Evolutionary conservation across 768 basidiomycete genomes (phyloP).

Genomic region (Pleurotus ostreatus): DNA sequence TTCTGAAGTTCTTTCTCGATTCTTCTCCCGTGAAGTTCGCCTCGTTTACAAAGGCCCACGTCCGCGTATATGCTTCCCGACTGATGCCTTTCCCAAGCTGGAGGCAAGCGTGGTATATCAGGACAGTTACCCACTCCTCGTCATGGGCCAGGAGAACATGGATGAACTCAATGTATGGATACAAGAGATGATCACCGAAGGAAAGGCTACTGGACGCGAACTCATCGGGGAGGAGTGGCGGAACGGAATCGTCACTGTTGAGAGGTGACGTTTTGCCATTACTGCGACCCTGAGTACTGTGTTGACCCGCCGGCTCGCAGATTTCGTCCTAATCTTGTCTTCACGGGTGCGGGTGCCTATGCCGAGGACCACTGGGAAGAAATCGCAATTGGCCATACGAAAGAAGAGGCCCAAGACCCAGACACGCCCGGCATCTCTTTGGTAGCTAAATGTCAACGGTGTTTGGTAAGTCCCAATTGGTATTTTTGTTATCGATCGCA

Average conservation of each 20-base stretch:
- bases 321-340: constrained; percentile 75
- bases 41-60: constrained; percentile 65
- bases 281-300: constrained; percentile 4
- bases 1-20: constrained; percentile 55
- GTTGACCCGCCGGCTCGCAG: constrained; percentile 26
- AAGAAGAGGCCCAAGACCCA: constrained; percentile 18
- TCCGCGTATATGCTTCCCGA: constrained; percentile 47
- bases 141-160: constrained; percentile 68
- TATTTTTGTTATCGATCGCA: constrained; percentile 9
- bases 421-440: constrained; percentile 43
- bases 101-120: constrained; percentile 56
- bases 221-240: constrained; percentile 52
- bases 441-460: constrained; percentile 68
- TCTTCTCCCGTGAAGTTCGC: constrained; percentile 57
- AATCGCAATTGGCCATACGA: constrained; percentile 40
- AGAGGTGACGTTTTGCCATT: constrained; percentile 41
- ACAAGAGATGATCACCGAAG: constrained; percentile 4
- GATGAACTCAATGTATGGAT: constrained; percentile 44
- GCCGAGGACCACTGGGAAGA: constrained; percentile 69
- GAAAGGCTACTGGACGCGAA: constrained; percentile 32
- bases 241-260: constrained; percentile 44
- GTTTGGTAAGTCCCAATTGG: constrained; percentile 47
- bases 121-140: constrained; percentile 67
- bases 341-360: constrained; percentile 65
- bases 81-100: constrained; percentile 52